phyloP scores from a whole-genome alignment of 2,329 filamentous ascomycete species.

The Alternaria triticimaculans region DNA sequence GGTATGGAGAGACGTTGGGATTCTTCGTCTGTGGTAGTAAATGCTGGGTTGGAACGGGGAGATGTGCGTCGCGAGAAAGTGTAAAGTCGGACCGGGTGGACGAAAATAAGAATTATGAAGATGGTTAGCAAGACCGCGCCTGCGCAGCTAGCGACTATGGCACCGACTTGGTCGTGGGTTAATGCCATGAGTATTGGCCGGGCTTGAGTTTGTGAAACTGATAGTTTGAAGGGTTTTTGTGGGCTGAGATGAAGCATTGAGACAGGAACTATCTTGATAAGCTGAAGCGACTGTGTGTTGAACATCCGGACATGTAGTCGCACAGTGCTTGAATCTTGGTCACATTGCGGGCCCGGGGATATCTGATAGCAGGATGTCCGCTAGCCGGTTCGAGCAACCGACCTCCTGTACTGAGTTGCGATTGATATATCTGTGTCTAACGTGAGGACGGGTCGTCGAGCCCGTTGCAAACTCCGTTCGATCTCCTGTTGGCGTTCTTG shows the following conservation, averaged over 20 bases:
- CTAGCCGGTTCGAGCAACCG: not conserved
- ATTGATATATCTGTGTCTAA: not conserved
- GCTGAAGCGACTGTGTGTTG: not conserved
- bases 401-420: not conserved
- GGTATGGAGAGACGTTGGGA: not conserved
- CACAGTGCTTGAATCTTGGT: not conserved
- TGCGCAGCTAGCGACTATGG: not conserved
- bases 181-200: not conserved
- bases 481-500: slow-evolving; percentile 3
- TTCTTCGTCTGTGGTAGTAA: not conserved
- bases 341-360: not conserved
- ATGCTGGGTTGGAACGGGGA: not conserved
- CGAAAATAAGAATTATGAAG: not conserved
- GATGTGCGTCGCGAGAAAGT: not conserved
- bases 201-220: not conserved
- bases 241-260: not conserved
- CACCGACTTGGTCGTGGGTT: not conserved
- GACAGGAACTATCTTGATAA: not conserved
- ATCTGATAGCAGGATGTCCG: not conserved
- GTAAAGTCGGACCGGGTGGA: not conserved
- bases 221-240: not conserved
- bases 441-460: not conserved
- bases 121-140: not conserved
- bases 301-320: not conserved
- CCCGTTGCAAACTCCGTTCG: slow-evolving; percentile 3